A percentile compares a stretch with the other conserved stretches of the same genome.
phyloP scores from a whole-genome alignment of 2,329 filamentous ascomycete species.

The Bimuria novae-zelandiae region DNA sequence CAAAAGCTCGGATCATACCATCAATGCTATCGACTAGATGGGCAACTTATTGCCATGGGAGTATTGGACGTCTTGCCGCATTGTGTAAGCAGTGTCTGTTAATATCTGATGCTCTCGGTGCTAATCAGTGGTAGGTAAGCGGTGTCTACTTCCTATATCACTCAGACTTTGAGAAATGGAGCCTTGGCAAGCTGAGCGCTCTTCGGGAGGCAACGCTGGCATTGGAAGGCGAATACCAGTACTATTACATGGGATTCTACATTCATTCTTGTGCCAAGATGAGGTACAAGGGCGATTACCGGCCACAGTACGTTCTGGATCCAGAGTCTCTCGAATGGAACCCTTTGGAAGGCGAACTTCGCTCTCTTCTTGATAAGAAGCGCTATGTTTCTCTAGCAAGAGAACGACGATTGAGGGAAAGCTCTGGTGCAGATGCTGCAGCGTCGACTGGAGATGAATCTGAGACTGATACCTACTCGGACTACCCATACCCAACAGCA shows the following conservation, averaged over 20 bases:
- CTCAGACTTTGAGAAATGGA: conserved; percentile 70
- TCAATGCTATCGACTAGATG: conserved; percentile 80
- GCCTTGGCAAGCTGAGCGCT: conserved; percentile 76
- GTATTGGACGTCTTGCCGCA: conserved; percentile 78
- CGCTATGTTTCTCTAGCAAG: conserved; percentile 57
- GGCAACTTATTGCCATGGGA: conserved; percentile 73
- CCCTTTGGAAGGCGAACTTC: conserved; percentile 57
- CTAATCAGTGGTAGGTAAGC: too few relatives aligned
- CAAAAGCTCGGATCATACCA: conserved; percentile 74
- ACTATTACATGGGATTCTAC: conserved; percentile 85
- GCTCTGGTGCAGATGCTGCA: neutral
- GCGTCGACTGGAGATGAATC: neutral
- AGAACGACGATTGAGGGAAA: conserved; percentile 35
- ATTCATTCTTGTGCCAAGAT: conserved; percentile 83
- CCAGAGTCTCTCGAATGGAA: conserved; percentile 69
- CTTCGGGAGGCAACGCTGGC: conserved; percentile 74
- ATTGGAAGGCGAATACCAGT: conserved; percentile 69
- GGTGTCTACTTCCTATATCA: conserved; percentile 85
- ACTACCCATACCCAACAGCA: conserved; percentile 32
- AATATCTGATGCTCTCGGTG: too few relatives aligned
- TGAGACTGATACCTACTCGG: conserved; percentile 20
- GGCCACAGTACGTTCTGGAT: conserved; percentile 74
- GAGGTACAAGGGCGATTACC: conserved; percentile 82
- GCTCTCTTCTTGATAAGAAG: conserved; percentile 59
- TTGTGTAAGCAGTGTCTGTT: conserved; percentile 81